A percentile compares a stretch with the other conserved stretches of the same genome.
These are phyloP conservation scores for Phytophthora rubi DNA, from an alignment of 352 stramenopile genomes.

Conservation along the genomic window DNA sequence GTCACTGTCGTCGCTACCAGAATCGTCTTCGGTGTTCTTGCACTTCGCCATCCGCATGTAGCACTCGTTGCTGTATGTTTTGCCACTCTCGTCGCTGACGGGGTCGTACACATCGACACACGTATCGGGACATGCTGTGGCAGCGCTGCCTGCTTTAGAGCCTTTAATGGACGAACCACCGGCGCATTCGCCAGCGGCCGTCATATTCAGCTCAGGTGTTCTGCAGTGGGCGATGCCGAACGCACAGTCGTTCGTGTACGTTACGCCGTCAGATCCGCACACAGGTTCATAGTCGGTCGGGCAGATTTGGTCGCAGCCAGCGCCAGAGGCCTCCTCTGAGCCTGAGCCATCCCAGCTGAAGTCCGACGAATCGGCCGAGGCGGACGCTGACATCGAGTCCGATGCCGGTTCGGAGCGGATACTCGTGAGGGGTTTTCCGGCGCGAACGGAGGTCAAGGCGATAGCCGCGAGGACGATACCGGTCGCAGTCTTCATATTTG, in stretches of 20 bases:
- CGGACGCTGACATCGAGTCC: slow-evolving; percentile 3
- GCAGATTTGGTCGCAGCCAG: slow-evolving; percentile 33
- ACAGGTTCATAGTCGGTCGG: slow-evolving; percentile 31
- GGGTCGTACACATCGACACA: slow-evolving; percentile 50
- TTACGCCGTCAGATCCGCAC: slow-evolving; percentile 45
- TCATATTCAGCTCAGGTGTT: slow-evolving; percentile 11
- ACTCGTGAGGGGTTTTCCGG: slow-evolving; percentile 5
- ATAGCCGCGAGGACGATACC: slow-evolving; percentile 17
- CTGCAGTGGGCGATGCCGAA: slow-evolving; percentile 33
- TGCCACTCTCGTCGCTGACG: slow-evolving; percentile 42
- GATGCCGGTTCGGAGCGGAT: neutral
- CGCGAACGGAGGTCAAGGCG: slow-evolving; percentile 6
- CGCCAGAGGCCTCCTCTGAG: slow-evolving; percentile 21
- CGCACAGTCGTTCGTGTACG: slow-evolving; percentile 30
- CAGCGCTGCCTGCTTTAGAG: slow-evolving; percentile 11
- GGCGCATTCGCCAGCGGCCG: slow-evolving; percentile 20
- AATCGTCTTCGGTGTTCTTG: slow-evolving; percentile 33
- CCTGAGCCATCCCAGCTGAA: slow-evolving; percentile 31
- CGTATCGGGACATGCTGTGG: slow-evolving; percentile 31
- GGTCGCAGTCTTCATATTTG: slow-evolving; percentile 16
- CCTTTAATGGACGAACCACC: slow-evolving; percentile 17
- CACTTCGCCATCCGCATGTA: slow-evolving; percentile 47
- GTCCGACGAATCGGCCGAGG: slow-evolving; percentile 13
- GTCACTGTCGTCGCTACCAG: slow-evolving; percentile 19
- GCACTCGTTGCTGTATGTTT: slow-evolving; percentile 49